Evolutionary conservation across 129 eudicot genomes (phyloP), one percentile per base, ranked within the genome.

Genomic region (Sambucus nigra): DNA sequence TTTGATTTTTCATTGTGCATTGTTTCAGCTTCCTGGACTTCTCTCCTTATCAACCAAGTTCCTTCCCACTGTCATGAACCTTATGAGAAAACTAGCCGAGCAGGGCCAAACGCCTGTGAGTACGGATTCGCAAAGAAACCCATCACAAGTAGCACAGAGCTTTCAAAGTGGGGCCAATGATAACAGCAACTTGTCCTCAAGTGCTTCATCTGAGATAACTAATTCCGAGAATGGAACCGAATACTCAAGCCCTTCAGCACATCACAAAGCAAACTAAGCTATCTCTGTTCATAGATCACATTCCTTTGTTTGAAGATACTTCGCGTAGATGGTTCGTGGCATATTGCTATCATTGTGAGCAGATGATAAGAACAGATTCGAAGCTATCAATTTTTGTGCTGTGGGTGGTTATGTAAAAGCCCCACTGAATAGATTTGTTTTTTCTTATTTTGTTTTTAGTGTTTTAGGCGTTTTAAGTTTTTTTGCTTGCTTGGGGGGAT

Each of bases 21-120:
- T 17, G 17, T 29, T 64, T 20, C 87, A 91, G 99, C 82, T 91
- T 61, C 95, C 99, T 12, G 99, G 87, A 19, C 54, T 91, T 26
- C 79, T 91, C 4, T 76, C 99, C 17, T 11, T 91, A 61, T 86
- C 94, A 14, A 80, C 99, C 57, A 86, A 78, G 71, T 74, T 91
- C 65, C 68, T 91, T 54, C 99, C 99, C 1, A 82, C 99, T 8
- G 74, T 85, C 21, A 85, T 80, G 74, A 82, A 80, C 65, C 86
- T 92, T 64, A 94, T 92, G 22, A 77, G 75, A 49, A 82, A 73
- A 77, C 69, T 92, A 55, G 99, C 99, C 4, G 99, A 86, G 60
- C 65, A 86, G 65, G 99, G 99, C 44, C 86, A 86, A 59, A 58
- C 35, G 21, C 83, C 77, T 2, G 66, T 67, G 18, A 60, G 67